These are phyloP conservation scores for Colletotrichum falcatum DNA, from an alignment of 2,329 filamentous ascomycete species.

Conservation along the genomic window DNA sequence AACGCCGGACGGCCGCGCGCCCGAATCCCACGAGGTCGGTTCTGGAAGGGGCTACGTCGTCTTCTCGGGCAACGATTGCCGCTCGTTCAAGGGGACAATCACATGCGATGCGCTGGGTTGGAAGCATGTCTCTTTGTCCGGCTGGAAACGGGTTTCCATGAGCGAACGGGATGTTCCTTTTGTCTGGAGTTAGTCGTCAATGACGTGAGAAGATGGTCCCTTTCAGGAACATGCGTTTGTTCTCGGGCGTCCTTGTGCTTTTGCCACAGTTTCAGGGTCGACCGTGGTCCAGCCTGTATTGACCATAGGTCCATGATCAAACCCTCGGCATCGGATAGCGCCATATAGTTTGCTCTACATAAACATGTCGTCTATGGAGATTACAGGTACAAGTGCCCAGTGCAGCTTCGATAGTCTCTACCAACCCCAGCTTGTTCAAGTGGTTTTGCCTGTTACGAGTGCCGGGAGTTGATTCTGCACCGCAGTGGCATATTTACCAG, in stretches of 20 bases:
- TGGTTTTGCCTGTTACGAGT: too few species aligned
- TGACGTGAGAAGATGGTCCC: background rate
- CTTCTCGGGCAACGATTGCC: constrained; percentile 31
- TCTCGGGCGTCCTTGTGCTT: background rate
- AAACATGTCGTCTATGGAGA: too few species aligned
- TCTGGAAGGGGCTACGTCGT: constrained; percentile 32
- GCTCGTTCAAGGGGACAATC: constrained; percentile 31
- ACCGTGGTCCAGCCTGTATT: too few species aligned
- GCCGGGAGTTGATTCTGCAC: too few species aligned
- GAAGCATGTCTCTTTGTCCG: constrained; percentile 27
- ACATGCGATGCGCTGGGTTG: constrained; percentile 11
- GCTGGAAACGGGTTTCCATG: constrained; percentile 32
- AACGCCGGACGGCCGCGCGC: background rate
- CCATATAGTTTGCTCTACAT: too few species aligned
- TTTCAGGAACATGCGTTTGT: background rate
- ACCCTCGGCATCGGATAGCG: too few species aligned
- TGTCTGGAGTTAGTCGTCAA: background rate
- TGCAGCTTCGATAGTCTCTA: too few species aligned
- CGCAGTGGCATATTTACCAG: too few species aligned
- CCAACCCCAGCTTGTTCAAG: too few species aligned
- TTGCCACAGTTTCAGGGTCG: too few species aligned
- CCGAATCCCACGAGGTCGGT: background rate
- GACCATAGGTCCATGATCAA: too few species aligned
- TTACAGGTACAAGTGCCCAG: too few species aligned
- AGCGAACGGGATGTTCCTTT: constrained; percentile 29